A percentile compares a stretch with the other conserved stretches of the same genome.
Conservation (phyloP, 805 yeast genomes). For the Pichia eremophila region DNA sequence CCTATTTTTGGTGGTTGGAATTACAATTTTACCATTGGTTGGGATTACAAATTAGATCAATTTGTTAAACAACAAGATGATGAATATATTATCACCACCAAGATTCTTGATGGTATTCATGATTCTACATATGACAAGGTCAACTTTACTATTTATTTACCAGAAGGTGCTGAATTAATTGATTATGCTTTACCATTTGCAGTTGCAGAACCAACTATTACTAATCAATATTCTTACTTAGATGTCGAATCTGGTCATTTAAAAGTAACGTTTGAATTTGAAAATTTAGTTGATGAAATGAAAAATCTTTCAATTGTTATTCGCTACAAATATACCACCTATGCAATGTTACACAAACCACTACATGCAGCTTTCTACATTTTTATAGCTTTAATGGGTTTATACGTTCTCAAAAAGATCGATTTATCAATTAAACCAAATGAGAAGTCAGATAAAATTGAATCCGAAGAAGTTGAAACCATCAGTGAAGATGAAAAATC, state of each 20-base stretch:
- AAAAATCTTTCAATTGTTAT: constrained; percentile 46
- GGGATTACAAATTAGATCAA: constrained; percentile 55
- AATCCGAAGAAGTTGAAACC: too few relatives aligned
- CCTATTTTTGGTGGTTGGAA: constrained; percentile 97
- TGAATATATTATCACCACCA: constrained; percentile 52
- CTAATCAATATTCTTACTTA: constrained; percentile 42
- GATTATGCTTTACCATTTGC: constrained; percentile 50
- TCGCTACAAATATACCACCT: constrained; percentile 49
- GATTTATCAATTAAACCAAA: constrained; percentile 28
- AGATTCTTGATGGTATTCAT: constrained; percentile 61
- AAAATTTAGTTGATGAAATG: constrained; percentile 63
- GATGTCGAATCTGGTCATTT: constrained; percentile 76
- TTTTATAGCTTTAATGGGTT: constrained; percentile 48
- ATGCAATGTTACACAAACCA: constrained; percentile 56
- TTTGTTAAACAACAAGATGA: constrained; percentile 42
- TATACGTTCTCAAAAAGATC: constrained; percentile 39
- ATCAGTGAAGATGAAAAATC: too few relatives aligned
- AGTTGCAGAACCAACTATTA: constrained; percentile 24
- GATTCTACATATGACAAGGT: constrained; percentile 61
- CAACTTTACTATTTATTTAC: constrained; percentile 57
- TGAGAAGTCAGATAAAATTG: neutral
- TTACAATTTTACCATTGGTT: constrained; percentile 92
- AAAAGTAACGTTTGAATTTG: constrained; percentile 50
- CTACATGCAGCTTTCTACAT: constrained; percentile 52
- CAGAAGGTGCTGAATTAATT: constrained; percentile 69